These are phyloP conservation scores for Colletotrichum gigasporum DNA, from an alignment of 2,329 filamentous ascomycete species.

Conservation along the genomic window DNA sequence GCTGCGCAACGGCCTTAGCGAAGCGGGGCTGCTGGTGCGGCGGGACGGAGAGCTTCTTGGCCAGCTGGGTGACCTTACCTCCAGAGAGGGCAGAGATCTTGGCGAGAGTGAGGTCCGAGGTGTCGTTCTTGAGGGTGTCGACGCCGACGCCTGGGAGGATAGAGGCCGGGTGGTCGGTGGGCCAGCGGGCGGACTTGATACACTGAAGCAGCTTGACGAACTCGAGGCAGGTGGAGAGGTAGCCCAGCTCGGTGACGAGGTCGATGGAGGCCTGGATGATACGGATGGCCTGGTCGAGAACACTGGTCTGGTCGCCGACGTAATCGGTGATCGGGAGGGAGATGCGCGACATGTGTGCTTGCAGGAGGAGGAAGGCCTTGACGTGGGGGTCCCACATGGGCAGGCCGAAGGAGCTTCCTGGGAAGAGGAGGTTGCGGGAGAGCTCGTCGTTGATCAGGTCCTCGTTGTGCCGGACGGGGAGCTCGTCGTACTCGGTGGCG, in stretches of 20 bases:
- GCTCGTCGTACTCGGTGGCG: conserved; percentile 95
- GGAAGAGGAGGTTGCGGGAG: conserved; percentile 78
- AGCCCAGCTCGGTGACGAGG: conserved; percentile 88
- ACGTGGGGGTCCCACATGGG: conserved; percentile 99
- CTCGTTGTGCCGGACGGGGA: conserved; percentile 97
- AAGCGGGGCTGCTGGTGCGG: conserved; percentile 55
- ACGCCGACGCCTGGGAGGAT: conserved; percentile 79
- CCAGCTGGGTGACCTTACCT: conserved; percentile 52
- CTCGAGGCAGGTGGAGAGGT: conserved; percentile 77
- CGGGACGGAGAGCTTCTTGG: conserved; percentile 61
- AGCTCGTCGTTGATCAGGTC: conserved; percentile 95
- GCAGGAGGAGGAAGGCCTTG: conserved; percentile 92
- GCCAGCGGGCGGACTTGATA: conserved; percentile 94
- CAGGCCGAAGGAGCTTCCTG: conserved; percentile 69
- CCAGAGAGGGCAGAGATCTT: conserved; percentile 48
- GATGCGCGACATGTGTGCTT: conserved; percentile 94
- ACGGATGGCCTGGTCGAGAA: conserved; percentile 95
- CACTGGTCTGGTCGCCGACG: conserved; percentile 89
- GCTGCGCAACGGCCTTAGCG: conserved; percentile 66
- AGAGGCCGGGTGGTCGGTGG: conserved; percentile 78
- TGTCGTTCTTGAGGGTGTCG: conserved; percentile 49
- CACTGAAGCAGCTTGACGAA: conserved; percentile 90
- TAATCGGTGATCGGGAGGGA: conserved; percentile 96
- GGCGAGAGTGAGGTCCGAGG: conserved; percentile 49
- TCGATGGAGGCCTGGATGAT: conserved; percentile 97